Evolutionary conservation across 2,329 filamentous ascomycete genomes (phyloP).

Genomic region (Alternaria hordeiaustralica): DNA sequence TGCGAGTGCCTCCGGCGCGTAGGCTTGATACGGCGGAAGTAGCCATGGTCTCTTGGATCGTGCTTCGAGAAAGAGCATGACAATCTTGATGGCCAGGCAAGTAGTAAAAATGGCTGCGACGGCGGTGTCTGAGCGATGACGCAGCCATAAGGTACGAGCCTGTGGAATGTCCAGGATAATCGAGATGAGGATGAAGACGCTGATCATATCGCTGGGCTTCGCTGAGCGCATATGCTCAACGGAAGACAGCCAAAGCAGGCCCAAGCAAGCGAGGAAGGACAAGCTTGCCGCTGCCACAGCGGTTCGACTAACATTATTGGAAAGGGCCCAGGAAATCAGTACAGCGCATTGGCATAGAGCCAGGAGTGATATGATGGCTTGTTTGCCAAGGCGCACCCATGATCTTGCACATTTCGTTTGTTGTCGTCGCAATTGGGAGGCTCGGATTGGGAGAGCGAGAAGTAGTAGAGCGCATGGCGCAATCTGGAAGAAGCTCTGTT

Average conservation of each 20-base stretch:
- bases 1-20: not conserved
- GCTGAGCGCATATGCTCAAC: not conserved
- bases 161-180: not conserved
- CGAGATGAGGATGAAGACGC: not conserved
- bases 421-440: not conserved
- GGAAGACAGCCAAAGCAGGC: not conserved
- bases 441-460: not conserved
- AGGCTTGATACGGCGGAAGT: not conserved
- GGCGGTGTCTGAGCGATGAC: not conserved
- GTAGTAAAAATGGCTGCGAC: not conserved
- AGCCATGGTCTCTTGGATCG: not conserved
- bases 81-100: not conserved
- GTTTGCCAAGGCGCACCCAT: not conserved
- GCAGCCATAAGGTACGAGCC: not conserved
- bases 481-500: not conserved
- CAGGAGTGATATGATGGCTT: not conserved
- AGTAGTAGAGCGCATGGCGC: not conserved
- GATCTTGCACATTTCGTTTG: not conserved
- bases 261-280: not conserved
- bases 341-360: not conserved
- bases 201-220: not conserved
- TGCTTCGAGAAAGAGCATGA: not conserved
- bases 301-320: not conserved
- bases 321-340: accelerated
- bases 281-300: not conserved